phyloP scores from a whole-genome alignment of 192 early-diverging fungal species.

The Mortierella alpina region DNA sequence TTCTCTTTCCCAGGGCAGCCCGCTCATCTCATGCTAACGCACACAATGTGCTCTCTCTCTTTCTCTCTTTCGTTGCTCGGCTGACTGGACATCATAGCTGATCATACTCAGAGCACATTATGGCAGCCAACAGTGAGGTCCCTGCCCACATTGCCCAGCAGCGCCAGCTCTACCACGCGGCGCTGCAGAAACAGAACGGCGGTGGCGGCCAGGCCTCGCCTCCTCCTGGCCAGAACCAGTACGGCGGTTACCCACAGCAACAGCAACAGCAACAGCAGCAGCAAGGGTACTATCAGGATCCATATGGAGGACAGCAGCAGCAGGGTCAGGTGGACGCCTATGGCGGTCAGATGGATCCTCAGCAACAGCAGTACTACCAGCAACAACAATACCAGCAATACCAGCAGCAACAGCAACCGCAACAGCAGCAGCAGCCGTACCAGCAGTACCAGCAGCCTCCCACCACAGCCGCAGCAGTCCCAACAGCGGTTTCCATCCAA shows the following conservation, averaged over 20 bases:
- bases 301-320: conserved; percentile 17
- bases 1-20: background rate
- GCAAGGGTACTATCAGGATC: conserved; percentile 29
- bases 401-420: conserved; percentile 15
- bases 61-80: background rate
- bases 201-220: conserved; percentile 13
- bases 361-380: conserved; percentile 28
- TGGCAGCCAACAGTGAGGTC: conserved; percentile 35
- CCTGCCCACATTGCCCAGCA: conserved; percentile 42
- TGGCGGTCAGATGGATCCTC: conserved; percentile 12
- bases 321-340: background rate
- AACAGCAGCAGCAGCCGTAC: conserved; percentile 20
- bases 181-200: conserved; percentile 44
- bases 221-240: conserved; percentile 1
- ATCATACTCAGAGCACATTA: background rate
- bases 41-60: background rate
- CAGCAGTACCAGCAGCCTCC: conserved; percentile 16
- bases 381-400: conserved; percentile 30
- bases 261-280: conserved; percentile 18
- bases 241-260: conserved; percentile 24
- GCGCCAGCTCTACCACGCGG: conserved; percentile 35
- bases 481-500: conserved; percentile 37
- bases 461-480: conserved; percentile 2
- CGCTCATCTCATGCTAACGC: too few species aligned
- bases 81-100: too few species aligned